phyloP scores from a whole-genome alignment of 2,329 filamentous ascomycete genomes.

The Zalaria obscura region DNA sequence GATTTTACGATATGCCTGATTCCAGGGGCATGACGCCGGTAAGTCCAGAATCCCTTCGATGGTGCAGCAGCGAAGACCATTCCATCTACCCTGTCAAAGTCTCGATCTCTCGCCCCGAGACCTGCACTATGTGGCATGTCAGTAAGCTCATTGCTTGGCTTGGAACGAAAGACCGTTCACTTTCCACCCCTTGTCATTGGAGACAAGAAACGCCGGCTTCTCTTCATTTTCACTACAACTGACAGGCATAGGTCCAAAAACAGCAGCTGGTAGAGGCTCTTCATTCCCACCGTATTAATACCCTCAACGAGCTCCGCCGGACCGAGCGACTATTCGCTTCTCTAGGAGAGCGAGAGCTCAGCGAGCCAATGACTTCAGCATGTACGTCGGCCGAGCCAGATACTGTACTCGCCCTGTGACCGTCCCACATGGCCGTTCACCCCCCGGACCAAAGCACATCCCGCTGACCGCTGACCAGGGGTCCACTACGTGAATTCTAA shows the following conservation, averaged over 20 bases:
- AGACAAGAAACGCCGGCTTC: neutral
- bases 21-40: neutral
- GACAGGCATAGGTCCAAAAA: constrained; percentile 25
- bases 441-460: too few relatives aligned
- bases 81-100: too few relatives aligned
- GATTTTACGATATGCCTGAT: neutral
- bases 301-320: constrained; percentile 55
- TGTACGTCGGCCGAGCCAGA: constrained; percentile 29
- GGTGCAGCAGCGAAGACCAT: neutral
- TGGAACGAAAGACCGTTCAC: too few relatives aligned
- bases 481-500: constrained; percentile 57
- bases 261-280: constrained; percentile 49
- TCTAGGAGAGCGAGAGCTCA: constrained; percentile 44
- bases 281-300: constrained; percentile 55
- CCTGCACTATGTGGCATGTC: too few relatives aligned
- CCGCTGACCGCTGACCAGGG: too few relatives aligned
- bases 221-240: neutral
- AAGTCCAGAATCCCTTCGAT: neutral
- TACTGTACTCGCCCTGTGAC: too few relatives aligned
- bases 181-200: too few relatives aligned
- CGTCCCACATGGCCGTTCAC: too few relatives aligned
- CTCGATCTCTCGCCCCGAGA: too few relatives aligned
- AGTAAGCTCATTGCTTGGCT: too few relatives aligned
- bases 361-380: constrained; percentile 53
- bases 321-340: constrained; percentile 52